Percentiles rank a stretch among this genome's conserved stretches.
Evolutionary conservation across 805 yeast species (phyloP).

Genomic region (Lipomyces lipofer): DNA sequence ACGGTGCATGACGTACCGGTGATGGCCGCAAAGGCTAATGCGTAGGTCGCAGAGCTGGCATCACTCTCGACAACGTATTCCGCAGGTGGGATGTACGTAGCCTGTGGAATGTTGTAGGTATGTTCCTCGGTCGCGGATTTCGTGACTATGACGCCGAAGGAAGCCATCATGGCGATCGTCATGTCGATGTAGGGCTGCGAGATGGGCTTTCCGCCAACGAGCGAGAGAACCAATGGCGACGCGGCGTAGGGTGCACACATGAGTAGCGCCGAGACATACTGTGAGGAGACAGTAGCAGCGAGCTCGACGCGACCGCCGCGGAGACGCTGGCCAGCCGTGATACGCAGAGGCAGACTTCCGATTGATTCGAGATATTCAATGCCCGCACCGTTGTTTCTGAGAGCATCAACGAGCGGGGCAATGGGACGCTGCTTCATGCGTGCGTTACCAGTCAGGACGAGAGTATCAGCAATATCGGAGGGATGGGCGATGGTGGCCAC

Average conservation of each 20-base stretch:
- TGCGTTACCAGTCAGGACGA: constrained; percentile 85
- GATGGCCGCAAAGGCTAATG: constrained; percentile 94
- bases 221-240: constrained; percentile 78
- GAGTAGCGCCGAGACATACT: constrained; percentile 90
- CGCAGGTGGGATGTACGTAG: constrained; percentile 72
- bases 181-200: constrained; percentile 94
- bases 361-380: constrained; percentile 68
- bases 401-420: constrained; percentile 92
- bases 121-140: constrained; percentile 68
- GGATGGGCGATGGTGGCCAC: constrained; percentile 75
- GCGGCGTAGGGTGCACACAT: constrained; percentile 98
- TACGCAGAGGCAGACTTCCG: constrained; percentile 84
- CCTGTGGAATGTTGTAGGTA: constrained; percentile 89
- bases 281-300: constrained; percentile 95
- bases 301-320: constrained; percentile 90
- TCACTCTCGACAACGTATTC: constrained; percentile 93
- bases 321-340: constrained; percentile 67
- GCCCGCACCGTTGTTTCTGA: constrained; percentile 73
- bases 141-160: constrained; percentile 79
- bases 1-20: constrained; percentile 90
- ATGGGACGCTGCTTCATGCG: constrained; percentile 98
- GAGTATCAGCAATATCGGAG: constrained; percentile 44
- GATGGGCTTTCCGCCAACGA: constrained; percentile 96
- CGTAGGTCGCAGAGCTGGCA: constrained; percentile 97
- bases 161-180: constrained; percentile 94